Base-by-base conservation (phyloP, 2,329 filamentous ascomycete genomes). In the Monosporascus ibericus region DNA sequence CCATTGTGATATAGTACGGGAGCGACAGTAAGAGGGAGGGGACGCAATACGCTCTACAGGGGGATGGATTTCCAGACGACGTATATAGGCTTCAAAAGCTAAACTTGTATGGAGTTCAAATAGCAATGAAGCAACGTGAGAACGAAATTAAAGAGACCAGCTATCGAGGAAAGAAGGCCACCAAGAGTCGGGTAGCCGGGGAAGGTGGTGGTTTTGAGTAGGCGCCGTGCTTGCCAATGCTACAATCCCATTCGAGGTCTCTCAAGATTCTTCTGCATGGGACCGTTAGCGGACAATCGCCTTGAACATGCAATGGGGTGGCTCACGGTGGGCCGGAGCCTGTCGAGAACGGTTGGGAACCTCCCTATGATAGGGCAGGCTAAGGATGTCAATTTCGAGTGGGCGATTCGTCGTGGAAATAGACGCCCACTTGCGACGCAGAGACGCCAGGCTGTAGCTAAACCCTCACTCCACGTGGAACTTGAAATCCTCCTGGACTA, bases 151-250 rank as follows among this genome's bases (percentile, higher is more conserved):
- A 64, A 72, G 77, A 82, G 78, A 70, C 79, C 79, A 81, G 79
- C 79, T 82, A 73, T 72, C 74, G 72, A 74, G 66, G 68, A 68
- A 69, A 75, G 65, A 68, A 63, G 64, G 64, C 59, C 63, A 46
- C 60, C 63, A 61, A 59, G 64, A 63, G 59, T 59, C 63, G 64
- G 64, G 59, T 59, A 60, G 59, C 56, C 69, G 70, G 73, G 75
- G 73, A 68, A 66, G 67, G 64, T 59, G 67, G 65, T 69, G 73
- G 73, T 81, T 81, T 80, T 81, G 76, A 79, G 73, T 73, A 68
- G 69, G 64, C 71, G 70, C 68, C 68, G 66, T 62, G 55, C 55
- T 60, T 61, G 56, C 57, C 55, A 55, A 63, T 60, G 52, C 60
- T 58, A 57, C 56, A 55, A 68, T 64, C 62, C 64, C 61, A 69